phyloP scores from a whole-genome alignment of 805 yeast species.

The Ogataea methylovora region DNA sequence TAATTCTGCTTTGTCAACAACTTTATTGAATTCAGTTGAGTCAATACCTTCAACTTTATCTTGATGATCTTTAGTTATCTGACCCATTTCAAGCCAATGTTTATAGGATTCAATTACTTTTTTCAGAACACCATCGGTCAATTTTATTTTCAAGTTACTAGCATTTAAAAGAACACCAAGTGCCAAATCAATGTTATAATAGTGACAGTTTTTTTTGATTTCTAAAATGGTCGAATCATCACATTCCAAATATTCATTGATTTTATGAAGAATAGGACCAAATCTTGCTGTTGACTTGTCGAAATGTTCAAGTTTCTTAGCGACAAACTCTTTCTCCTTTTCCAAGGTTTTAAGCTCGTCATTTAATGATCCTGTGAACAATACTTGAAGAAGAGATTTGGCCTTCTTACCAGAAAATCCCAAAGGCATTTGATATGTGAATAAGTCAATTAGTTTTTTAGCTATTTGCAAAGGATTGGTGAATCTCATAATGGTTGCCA shows the following conservation, averaged over 20 bases:
- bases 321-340: conserved; percentile 26
- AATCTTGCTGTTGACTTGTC: not conserved
- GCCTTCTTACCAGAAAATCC: conserved; percentile 33
- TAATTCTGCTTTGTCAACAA: conserved; percentile 24
- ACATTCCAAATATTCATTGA: conserved; percentile 21
- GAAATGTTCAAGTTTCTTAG: not conserved
- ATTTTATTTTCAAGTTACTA: conserved; percentile 7
- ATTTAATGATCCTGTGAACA: conserved; percentile 63
- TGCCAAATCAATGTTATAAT: conserved; percentile 16
- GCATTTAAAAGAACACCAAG: conserved; percentile 19
- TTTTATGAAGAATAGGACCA: conserved; percentile 9
- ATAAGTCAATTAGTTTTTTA: conserved; percentile 70
- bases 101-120: conserved; percentile 15
- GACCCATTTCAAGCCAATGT: conserved; percentile 1
- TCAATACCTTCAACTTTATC: not conserved
- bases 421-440: conserved; percentile 68
- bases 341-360: conserved; percentile 68
- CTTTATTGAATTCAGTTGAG: not conserved
- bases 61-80: not conserved
- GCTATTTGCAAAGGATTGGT: conserved; percentile 86
- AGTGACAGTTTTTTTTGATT: conserved; percentile 23
- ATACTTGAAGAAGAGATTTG: conserved; percentile 61
- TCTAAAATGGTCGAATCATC: conserved; percentile 18
- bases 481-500: conserved; percentile 68
- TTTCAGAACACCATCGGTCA: conserved; percentile 7